Evolutionary conservation across 352 stramenopile genomes (phyloP).

Genomic region (Globisporangium alternatum): DNA sequence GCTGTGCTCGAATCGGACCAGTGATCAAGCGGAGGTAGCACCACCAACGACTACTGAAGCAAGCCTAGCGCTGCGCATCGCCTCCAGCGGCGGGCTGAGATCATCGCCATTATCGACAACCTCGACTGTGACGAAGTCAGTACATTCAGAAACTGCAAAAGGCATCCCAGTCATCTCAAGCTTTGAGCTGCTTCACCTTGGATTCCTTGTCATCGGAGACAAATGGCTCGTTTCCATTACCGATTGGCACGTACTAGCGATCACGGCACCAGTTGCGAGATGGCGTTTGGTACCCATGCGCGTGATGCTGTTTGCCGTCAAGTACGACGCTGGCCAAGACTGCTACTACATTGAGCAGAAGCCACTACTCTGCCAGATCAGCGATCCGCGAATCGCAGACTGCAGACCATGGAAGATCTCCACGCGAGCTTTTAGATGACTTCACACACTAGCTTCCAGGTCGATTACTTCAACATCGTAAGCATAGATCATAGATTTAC

Average conservation of each 20-base stretch:
- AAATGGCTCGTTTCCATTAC: background rate
- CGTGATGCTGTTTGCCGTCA: conserved; percentile 1
- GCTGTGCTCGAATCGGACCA: background rate
- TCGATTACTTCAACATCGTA: no score
- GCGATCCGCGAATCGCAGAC: background rate
- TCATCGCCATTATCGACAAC: background rate
- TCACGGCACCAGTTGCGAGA: background rate
- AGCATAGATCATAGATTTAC: no score
- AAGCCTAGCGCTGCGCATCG: background rate
- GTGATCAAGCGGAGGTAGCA: no score
- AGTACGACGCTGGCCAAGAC: background rate
- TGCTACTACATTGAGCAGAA: background rate
- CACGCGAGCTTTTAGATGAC: background rate
- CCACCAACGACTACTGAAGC: background rate
- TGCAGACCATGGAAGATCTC: background rate
- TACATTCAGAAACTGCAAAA: background rate
- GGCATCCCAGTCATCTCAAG: conserved; percentile 7
- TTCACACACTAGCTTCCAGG: background rate
- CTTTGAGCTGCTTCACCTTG: conserved; percentile 27
- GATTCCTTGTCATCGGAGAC: background rate
- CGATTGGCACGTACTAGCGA: background rate
- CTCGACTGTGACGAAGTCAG: background rate
- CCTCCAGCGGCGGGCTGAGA: background rate
- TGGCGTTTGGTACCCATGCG: background rate
- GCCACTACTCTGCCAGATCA: background rate